Evolutionary conservation across 1,284 basidiomycete species (phyloP), one percentile per base, ranked within the genome.

Genomic region (Ceratobasidium sp.): DNA sequence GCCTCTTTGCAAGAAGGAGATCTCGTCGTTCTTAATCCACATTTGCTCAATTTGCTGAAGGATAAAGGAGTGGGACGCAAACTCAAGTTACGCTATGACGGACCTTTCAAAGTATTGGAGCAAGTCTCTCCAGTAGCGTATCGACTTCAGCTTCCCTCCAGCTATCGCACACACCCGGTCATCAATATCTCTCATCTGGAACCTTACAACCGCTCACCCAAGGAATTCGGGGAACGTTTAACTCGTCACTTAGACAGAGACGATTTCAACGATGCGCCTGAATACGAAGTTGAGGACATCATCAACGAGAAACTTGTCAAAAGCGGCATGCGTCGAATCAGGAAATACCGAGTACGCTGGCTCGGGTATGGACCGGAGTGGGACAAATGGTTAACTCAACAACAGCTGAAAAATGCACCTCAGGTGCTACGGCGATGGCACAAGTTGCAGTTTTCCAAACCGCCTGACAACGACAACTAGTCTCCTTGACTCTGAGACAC

Each of bases 51-150:
- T 65, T 0, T 75, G 82, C 53, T 24, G 62, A 56, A 15, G 45
- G n/a, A 11, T 41, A 76, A 81, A 76, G 80, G 82, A 1, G 77
- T 78, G 41, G 82, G 82, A 6, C 60, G 51, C 3, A 84, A 84
- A 67, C 76, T 85, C 2, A 76, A 82, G 0, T 79, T 80, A n/a
- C 51, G 80, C 0, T 75, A 75, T 9, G 78, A 82, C 0, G 83
- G 84, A 8, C 84, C 83, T 0, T 84, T 84, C 74, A 79, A 80
- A 51, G 75, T 84, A 0, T 59, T 79, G 9, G 77, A 82, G 56
- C 67, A 77, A 15, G 73, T 84, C 7, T 81, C 78, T 31, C 78
- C 78, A 0, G 48, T 78, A 0, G 78, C 81, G 0, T 83, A 83
- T 62, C 72, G 78, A 0, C 63, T 84, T 0, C 50, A 78, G 11